Evolutionary conservation across 176 grass and related monocot species (phyloP).

Genomic region (Rhynchospora tenuis): DNA sequence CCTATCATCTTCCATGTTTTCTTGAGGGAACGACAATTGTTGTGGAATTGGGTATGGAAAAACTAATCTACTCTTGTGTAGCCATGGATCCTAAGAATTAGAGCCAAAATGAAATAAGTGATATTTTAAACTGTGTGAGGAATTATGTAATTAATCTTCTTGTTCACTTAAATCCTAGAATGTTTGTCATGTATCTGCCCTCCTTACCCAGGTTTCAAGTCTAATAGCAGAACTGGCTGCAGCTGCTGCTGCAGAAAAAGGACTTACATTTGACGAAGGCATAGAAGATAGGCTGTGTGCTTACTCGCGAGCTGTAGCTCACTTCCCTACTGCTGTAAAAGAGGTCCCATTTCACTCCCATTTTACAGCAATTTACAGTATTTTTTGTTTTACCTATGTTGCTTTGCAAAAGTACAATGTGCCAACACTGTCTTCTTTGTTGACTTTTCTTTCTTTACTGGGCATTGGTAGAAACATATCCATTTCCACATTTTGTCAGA

Average conservation of each 20-base stretch:
- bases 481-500: neutral
- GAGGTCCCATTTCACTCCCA: constrained; percentile 41
- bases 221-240: constrained; percentile 65
- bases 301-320: constrained; percentile 73
- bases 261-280: constrained; percentile 56
- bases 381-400: neutral
- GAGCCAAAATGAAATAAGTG: neutral
- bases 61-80: neutral
- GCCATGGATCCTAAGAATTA: neutral
- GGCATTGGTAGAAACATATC: neutral
- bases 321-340: constrained; percentile 94
- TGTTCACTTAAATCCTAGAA: neutral
- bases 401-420: constrained; percentile 4
- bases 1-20: neutral
- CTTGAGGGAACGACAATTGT: neutral
- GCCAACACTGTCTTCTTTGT: neutral
- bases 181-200: neutral
- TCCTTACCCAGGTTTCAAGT: constrained; percentile 45
- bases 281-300: constrained; percentile 76
- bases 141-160: neutral
- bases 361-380: neutral
- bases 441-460: neutral
- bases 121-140: neutral
- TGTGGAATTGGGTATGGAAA: neutral
- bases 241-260: constrained; percentile 51